Evolutionary conservation across 2,329 filamentous ascomycete genomes (phyloP).

Genomic region (Xylaria sp.): DNA sequence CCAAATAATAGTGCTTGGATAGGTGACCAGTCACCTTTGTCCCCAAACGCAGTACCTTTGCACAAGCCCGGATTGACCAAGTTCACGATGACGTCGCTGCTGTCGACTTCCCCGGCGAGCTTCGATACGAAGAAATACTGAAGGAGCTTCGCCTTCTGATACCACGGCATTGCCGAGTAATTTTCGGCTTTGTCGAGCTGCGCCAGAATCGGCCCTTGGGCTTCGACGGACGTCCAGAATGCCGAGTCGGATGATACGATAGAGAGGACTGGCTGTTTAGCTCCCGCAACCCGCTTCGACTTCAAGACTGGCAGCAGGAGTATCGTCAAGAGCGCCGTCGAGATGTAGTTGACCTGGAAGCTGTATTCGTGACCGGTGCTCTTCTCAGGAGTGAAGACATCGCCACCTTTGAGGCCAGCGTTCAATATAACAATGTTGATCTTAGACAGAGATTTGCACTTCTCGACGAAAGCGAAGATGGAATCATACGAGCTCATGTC

Average conservation of each 20-base stretch:
- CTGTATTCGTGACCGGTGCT: constrained; percentile 54
- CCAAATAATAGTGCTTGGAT: not conserved
- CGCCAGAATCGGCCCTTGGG: constrained; percentile 32
- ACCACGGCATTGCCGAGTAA: constrained; percentile 34
- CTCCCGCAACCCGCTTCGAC: constrained; percentile 21
- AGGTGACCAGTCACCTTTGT: not conserved
- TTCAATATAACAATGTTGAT: constrained; percentile 60
- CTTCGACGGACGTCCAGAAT: constrained; percentile 37
- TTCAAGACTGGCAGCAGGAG: constrained; percentile 49
- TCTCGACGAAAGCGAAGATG: constrained; percentile 53
- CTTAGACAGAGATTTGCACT: constrained; percentile 49
- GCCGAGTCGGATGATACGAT: constrained; percentile 47
- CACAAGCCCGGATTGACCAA: constrained; percentile 40
- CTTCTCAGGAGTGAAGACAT: constrained; percentile 38
- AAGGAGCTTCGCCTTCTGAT: constrained; percentile 44
- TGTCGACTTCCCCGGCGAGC: constrained; percentile 38
- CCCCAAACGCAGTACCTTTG: constrained; percentile 30
- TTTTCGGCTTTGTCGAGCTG: constrained; percentile 32
- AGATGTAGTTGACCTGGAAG: constrained; percentile 56
- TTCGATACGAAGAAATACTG: constrained; percentile 36
- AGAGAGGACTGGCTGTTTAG: constrained; percentile 40
- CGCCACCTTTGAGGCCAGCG: constrained; percentile 50
- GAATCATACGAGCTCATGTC: constrained; percentile 59
- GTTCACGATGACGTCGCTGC: constrained; percentile 41
- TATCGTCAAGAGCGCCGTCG: constrained; percentile 50